Evolutionary conservation across 2,329 filamentous ascomycete genomes (phyloP).

Genomic region (Nothophoma quercina): DNA sequence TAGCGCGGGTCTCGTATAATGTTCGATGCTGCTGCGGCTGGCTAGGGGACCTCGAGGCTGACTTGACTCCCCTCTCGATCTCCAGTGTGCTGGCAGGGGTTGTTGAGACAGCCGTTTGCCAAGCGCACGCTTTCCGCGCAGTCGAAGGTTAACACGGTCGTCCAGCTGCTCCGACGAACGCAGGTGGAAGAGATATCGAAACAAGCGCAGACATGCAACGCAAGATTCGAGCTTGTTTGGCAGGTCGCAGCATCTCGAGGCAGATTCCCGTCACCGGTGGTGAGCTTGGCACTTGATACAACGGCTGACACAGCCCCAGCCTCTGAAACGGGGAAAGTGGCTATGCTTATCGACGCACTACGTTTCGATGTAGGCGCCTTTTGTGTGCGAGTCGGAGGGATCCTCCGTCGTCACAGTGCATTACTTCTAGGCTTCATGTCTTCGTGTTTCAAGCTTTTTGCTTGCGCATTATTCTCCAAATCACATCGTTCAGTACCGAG

Average conservation of each 20-base stretch:
- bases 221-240: constrained; percentile 37
- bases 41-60: constrained; percentile 45
- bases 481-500: not conserved
- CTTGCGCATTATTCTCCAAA: not conserved
- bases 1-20: constrained; percentile 32
- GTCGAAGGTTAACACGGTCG: constrained; percentile 27
- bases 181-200: constrained; percentile 26
- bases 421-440: not conserved
- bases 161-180: constrained; percentile 26
- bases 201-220: constrained; percentile 43
- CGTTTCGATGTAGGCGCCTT: constrained; percentile 8
- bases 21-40: constrained; percentile 24
- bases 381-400: not conserved
- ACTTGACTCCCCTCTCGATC: constrained; percentile 42
- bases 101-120: constrained; percentile 39
- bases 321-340: constrained; percentile 18
- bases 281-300: constrained; percentile 42
- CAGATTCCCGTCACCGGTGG: constrained; percentile 42
- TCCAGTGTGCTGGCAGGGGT: constrained; percentile 31
- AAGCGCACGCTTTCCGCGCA: constrained; percentile 31
- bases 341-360: constrained; percentile 13
- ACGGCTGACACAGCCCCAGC: constrained; percentile 44
- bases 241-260: no score
- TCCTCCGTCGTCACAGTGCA: constrained; percentile 1
- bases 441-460: not conserved